Evolutionary conservation across 768 basidiomycete species (phyloP).

Genomic region (Pisolithus marmoratus): DNA sequence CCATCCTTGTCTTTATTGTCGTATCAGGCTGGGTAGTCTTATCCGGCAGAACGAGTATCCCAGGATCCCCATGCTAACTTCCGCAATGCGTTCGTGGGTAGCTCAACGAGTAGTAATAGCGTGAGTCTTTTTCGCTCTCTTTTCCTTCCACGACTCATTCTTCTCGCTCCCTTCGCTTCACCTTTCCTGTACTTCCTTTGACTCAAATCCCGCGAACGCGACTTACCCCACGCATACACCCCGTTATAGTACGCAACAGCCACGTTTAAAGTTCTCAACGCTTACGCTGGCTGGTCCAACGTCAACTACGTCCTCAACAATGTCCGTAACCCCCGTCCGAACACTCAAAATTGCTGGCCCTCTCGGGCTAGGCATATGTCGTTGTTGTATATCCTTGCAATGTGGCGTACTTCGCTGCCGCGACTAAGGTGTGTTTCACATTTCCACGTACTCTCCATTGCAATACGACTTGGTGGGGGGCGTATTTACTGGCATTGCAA

Average conservation of each 20-base stretch:
- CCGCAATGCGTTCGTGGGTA: conserved; percentile 50
- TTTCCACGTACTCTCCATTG: background rate
- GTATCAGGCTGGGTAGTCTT: conserved; percentile 59
- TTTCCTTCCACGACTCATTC: background rate
- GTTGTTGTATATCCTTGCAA: conserved; percentile 48
- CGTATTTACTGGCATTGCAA: too few relatives aligned
- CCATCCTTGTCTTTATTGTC: conserved; percentile 49
- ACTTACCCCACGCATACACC: background rate
- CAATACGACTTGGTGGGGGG: too few relatives aligned
- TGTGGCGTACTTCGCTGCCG: conserved; percentile 48
- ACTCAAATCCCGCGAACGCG: too few relatives aligned
- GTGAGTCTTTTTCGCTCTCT: conserved; percentile 15
- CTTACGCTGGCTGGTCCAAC: conserved; percentile 49
- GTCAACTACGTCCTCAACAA: conserved; percentile 59
- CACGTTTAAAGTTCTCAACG: conserved; percentile 50
- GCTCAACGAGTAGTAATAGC: conserved; percentile 45
- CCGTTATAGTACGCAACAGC: conserved; percentile 50
- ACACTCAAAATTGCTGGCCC: conserved; percentile 61
- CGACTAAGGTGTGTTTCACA: conserved; percentile 16
- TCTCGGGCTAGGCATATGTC: conserved; percentile 51
- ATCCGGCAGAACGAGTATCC: conserved; percentile 48
- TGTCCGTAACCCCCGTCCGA: conserved; percentile 50
- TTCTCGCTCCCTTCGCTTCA: too few relatives aligned
- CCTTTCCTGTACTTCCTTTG: background rate
- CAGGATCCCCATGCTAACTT: conserved; percentile 56